Evolutionary conservation across 2,329 filamentous ascomycete genomes (phyloP), one percentile per base, ranked within the genome.

Genomic region (Pseudocercospora pini-densiflorae): DNA sequence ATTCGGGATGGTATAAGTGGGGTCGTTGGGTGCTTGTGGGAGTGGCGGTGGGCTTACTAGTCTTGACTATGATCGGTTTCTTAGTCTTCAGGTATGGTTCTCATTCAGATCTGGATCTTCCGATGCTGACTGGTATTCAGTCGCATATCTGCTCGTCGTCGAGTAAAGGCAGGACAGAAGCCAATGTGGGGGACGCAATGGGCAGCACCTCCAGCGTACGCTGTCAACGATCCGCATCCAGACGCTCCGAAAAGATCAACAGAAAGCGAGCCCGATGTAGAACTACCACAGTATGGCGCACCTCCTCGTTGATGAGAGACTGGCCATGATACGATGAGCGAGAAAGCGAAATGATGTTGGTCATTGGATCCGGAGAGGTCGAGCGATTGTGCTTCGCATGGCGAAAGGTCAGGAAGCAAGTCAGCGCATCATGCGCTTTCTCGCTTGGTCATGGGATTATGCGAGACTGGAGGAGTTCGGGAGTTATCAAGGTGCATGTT

Each of bases 1-100:
- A 43, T 53, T 62, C 60, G 14, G 60, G 60, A 16, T 62, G 60
- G 60, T 53, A 43, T n/a, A 54, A 45, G 21, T 62, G 60, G 60
- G 60, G 60, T 29, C 31, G 60, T 21, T 62, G 60, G 60, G 60
- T 62, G 16, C 16, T 62, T 21, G 10, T 62, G 27, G 60, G 60
- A 12, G 47, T 62, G 47, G 43, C 14, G 12, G 27, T 62, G 10
- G 60, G 19, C 19, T 23, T 55, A 14, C n/a, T 55, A 14, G n/a
- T 62, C 21, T 21, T 49, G 29, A 27, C 29, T 0, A n/a, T 62
- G 7, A 27, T 40, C 19, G 60, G 60, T 3, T 62, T 62, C 14
- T 23, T 62, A 7, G 8, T 45, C n/a, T 62, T 62, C 33, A 55
- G 47, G 60, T 55, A 53, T 33, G 60, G 1, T 16, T n/a, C 1